Evolutionary conservation across 2,329 filamentous ascomycete species (phyloP), one percentile per base, ranked within the genome.

Genomic region (Cytospora piceae): DNA sequence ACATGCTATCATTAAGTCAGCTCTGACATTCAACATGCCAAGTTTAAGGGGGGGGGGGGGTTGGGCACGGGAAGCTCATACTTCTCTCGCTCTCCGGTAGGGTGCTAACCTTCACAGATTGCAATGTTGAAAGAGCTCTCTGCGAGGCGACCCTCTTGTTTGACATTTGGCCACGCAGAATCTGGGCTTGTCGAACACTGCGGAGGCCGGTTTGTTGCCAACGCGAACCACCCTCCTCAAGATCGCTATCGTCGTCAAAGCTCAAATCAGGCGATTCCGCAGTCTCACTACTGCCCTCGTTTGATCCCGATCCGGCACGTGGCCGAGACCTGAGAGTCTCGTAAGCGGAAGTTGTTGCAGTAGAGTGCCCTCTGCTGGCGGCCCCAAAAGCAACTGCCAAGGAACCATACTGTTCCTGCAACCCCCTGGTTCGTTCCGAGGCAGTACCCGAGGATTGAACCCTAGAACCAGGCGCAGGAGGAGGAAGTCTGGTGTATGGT

Each of bases 81-180:
- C 84, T 81, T 71, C 76, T 77, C 67, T 86, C 83, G 51, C 72
- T 75, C 54, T 83, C 78, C 0, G 79, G 72, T 2, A 87, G 73
- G 11, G 78, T 79, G 0, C 77, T 72, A 20, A 84, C 73, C 6
- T 79, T 72, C 4, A 87, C 79, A 57, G 75, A 80, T 68, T 83
- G 73, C 3, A 87, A 73, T 7, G 82, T 79, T 15, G 75, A 73
- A 15, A 86, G 72, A 3, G 83, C 82, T 20, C 72, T 73, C 67
- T 76, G 80, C 0, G 82, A 85, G 3, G 82, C 83, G 8, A 85
- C 78, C 68, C 79, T 75, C 70, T 81, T 83, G 49, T 74, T 80
- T 0, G 76, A 71, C 27, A 79, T 66, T 9, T 79, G 74, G 20
- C 82, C 82, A 52, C 83, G 80, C 39, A 82, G 70, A 7, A 84